phyloP scores from a whole-genome alignment of 2,329 filamentous ascomycete genomes.

The Aspergillus fischeri region DNA sequence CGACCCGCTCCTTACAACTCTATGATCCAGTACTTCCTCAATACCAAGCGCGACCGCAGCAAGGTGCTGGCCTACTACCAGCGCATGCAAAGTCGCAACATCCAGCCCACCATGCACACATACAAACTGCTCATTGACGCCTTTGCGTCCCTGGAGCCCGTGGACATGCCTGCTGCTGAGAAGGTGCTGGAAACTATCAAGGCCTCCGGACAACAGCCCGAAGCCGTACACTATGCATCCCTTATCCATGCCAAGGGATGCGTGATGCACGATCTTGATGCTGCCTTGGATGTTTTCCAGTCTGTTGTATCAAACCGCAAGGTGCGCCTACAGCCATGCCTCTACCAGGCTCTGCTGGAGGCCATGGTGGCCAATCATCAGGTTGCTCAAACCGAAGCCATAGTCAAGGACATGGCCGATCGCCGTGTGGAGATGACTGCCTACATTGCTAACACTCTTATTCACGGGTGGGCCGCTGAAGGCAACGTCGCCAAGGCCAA shows the following conservation, averaged over 20 bases:
- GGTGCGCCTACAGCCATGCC: slow-evolving; percentile 71
- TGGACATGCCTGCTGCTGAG: slow-evolving; percentile 85
- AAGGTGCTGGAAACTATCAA: slow-evolving; percentile 75
- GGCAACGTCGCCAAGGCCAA: slow-evolving; percentile 75
- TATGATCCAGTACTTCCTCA: slow-evolving; percentile 99
- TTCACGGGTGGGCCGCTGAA: slow-evolving; percentile 90
- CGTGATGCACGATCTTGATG: slow-evolving; percentile 84
- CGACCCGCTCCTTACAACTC: slow-evolving; percentile 97
- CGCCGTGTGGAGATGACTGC: slow-evolving; percentile 80
- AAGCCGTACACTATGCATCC: slow-evolving; percentile 92
- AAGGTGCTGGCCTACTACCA: slow-evolving; percentile 95
- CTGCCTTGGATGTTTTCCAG: slow-evolving; percentile 78
- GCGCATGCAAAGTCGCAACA: slow-evolving; percentile 83
- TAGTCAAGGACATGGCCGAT: slow-evolving; percentile 71
- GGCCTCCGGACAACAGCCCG: slow-evolving; percentile 67
- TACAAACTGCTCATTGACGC: slow-evolving; percentile 97
- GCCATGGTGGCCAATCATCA: slow-evolving; percentile 92
- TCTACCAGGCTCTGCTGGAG: slow-evolving; percentile 97
- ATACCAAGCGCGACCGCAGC: slow-evolving; percentile 89
- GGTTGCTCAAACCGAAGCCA: slow-evolving; percentile 68
- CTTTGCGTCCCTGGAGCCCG: slow-evolving; percentile 86
- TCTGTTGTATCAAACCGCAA: slow-evolving; percentile 65
- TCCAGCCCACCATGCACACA: slow-evolving; percentile 89
- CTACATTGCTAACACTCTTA: slow-evolving; percentile 97
- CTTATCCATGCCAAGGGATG: slow-evolving; percentile 95